A percentile compares a stretch with the other conserved stretches of the same genome.
Conservation (phyloP, 768 basidiomycete genomes). For the Rhodotorula graminis region DNA sequence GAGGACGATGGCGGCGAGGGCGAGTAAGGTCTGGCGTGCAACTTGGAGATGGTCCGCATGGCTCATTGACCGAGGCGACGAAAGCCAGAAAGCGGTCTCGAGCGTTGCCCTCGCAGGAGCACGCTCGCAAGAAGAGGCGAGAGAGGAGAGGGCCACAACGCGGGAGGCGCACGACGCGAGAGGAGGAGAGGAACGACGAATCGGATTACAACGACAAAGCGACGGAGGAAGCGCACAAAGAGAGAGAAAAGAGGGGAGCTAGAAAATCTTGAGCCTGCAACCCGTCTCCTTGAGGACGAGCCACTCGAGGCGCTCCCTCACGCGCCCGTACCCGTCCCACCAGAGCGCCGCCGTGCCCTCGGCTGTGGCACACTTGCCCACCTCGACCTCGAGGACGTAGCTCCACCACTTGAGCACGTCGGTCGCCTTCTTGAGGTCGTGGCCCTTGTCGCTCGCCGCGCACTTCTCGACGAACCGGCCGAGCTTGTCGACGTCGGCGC, state of each 20-base stretch:
- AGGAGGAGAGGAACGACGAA: background rate
- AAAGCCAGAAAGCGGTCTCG: too few species aligned
- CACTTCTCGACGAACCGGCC: conserved; percentile 65
- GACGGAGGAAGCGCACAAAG: background rate
- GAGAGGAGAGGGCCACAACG: too few species aligned
- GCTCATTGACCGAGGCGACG: too few species aligned
- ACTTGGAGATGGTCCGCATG: too few species aligned
- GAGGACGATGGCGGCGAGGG: too few species aligned
- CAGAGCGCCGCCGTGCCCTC: conserved; percentile 6
- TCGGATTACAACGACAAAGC: background rate
- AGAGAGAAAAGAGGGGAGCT: background rate
- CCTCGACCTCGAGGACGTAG: conserved; percentile 52
- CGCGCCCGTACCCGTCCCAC: conserved; percentile 19
- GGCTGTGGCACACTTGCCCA: background rate
- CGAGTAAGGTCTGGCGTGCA: too few species aligned
- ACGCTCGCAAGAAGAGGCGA: too few species aligned
- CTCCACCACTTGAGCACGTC: conserved; percentile 79
- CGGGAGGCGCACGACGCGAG: too few species aligned
- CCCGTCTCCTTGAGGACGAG: conserved; percentile 20
- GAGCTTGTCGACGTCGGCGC: conserved; percentile 70
- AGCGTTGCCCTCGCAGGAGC: too few species aligned
- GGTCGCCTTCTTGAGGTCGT: conserved; percentile 65
- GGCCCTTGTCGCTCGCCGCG: conserved; percentile 56
- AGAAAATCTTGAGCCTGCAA: background rate
- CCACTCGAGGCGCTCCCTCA: conserved; percentile 12